Conservation (phyloP, 2,329 filamentous ascomycete genomes). For the Fusarium citri region DNA sequence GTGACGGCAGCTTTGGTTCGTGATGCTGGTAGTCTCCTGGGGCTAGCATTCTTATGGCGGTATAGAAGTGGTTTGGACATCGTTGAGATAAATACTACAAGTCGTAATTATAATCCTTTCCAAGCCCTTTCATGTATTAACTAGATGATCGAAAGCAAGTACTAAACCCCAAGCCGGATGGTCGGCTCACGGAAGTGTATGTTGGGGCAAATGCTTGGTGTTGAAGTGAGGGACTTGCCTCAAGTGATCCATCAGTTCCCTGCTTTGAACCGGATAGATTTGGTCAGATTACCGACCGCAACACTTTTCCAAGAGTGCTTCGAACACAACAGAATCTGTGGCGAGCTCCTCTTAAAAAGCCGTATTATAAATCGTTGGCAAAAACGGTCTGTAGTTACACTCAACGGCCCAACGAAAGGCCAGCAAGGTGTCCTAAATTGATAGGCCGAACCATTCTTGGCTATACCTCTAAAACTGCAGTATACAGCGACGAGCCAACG, state of each 20-base stretch:
- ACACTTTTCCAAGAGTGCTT: accelerated
- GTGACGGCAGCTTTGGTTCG: too few relatives aligned
- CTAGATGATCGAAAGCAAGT: too few relatives aligned
- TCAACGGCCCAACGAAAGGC: neutral
- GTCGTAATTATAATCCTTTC: too few relatives aligned
- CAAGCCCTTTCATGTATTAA: too few relatives aligned
- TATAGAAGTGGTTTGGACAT: too few relatives aligned
- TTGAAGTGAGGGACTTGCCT: neutral
- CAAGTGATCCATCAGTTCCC: neutral
- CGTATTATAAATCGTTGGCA: neutral
- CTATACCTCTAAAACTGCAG: neutral
- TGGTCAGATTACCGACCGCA: neutral
- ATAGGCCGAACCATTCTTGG: neutral
- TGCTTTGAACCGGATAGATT: neutral
- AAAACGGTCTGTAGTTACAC: neutral
- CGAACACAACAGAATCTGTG: neutral
- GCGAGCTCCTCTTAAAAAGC: neutral
- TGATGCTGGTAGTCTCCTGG: too few relatives aligned
- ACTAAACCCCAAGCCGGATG: too few relatives aligned
- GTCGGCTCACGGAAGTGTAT: too few relatives aligned
- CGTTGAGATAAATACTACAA: too few relatives aligned
- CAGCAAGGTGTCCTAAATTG: neutral
- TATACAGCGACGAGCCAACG: too few relatives aligned
- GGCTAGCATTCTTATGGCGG: too few relatives aligned
- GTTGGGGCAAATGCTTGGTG: too few relatives aligned